Evolutionary conservation across 192 early-diverging fungal genomes (phyloP), one percentile per base, ranked within the genome.

Genomic region (Geranomyces michiganensis): DNA sequence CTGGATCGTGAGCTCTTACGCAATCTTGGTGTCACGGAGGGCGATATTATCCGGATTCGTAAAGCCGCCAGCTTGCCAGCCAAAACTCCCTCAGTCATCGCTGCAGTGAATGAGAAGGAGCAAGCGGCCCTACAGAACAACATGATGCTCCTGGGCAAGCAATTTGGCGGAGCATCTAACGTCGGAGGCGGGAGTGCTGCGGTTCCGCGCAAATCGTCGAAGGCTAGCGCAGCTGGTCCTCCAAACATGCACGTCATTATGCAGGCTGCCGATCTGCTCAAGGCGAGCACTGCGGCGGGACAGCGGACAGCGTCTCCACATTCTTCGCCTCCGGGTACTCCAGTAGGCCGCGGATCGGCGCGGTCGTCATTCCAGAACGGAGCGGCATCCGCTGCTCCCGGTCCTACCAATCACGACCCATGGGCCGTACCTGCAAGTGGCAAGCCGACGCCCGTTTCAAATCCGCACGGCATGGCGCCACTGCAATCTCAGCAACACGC

Each of bases 11-110:
- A 93, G 17, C 79, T 89, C 5, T 84, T 97, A 70, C 83, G 90
- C 56, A 81, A 79, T 27, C 85, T 98, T 49, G 92, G 93, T 10
- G 86, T 97, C 24, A 90, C 91, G 69, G 92, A 94, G 47, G 90
- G 86, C 0, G 92, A 99, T 78, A 90, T 96, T 30, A 82, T 91
- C 62, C 82, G 90, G 24, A 86, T 99, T 41, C 79, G 88, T 44
- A 91, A 90, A 49, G 82, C 80, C 24, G 80, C 80, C 0, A 68
- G 47, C 8, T 62, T 66, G 10, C 68, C 62, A 0, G 53, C 53
- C 4, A 71, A 33, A n/a, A 68, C 53, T 21, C 30, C 61, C 9
- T 41, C 41, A 4, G 32, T 17, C 2, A 13, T 41, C 33, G 41
- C 68, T 6, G 48, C 49, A 36, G 64, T 60, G 13, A 71, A 41